Percentiles rank a stretch among this genome's conserved stretches.
Evolutionary conservation across 1,284 basidiomycete genomes (phyloP).

Genomic region (Taiwanofungus camphoratus): DNA sequence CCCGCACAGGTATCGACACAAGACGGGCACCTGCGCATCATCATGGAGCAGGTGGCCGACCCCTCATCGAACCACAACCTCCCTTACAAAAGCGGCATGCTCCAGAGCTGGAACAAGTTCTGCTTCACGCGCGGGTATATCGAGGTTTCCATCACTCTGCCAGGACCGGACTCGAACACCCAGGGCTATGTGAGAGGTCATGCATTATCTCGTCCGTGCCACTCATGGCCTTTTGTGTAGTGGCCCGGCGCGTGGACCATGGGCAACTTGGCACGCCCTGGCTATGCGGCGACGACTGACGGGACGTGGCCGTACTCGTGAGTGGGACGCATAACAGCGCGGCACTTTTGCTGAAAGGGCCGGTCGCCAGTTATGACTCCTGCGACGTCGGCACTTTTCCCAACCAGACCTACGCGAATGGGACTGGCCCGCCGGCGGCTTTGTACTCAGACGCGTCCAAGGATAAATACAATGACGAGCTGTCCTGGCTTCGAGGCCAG

Average conservation of each 20-base stretch:
- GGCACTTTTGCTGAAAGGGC: too few relatives aligned
- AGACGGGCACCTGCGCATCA: slow-evolving; percentile 68
- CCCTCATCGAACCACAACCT: slow-evolving; percentile 49
- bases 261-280: slow-evolving; percentile 86
- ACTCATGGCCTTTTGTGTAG: slow-evolving; percentile 22
- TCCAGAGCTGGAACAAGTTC: slow-evolving; percentile 81
- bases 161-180: slow-evolving; percentile 31
- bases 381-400: slow-evolving; percentile 84
- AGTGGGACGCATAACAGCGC: slow-evolving; percentile 40
- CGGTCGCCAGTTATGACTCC: slow-evolving; percentile 55
- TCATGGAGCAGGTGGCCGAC: slow-evolving; percentile 48
- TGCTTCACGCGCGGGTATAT: slow-evolving; percentile 79
- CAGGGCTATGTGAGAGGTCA: slow-evolving; percentile 30
- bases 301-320: slow-evolving; percentile 69
- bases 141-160: slow-evolving; percentile 42
- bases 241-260: slow-evolving; percentile 84
- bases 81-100: slow-evolving; percentile 62
- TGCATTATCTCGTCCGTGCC: not conserved
- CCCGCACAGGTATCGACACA: slow-evolving; percentile 70
- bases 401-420: slow-evolving; percentile 60
- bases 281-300: slow-evolving; percentile 77
- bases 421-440: slow-evolving; percentile 43
- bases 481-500: slow-evolving; percentile 46
- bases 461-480: slow-evolving; percentile 37
- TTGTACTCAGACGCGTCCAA: slow-evolving; percentile 40